phyloP scores from a whole-genome alignment of 768 basidiomycete genomes.

The Harrya chromipes region DNA sequence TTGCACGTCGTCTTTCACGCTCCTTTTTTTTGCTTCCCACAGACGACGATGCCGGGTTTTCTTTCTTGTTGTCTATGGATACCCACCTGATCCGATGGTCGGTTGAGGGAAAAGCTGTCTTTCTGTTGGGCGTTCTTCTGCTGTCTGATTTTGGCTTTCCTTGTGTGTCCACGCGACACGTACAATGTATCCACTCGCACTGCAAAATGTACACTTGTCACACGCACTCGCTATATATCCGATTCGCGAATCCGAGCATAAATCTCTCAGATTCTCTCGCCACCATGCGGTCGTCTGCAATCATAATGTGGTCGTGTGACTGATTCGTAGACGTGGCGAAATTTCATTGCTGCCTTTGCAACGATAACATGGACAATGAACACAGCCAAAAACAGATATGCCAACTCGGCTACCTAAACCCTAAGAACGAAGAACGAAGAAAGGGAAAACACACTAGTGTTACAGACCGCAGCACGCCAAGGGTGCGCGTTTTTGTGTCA shows the following conservation, averaged over 20 bases:
- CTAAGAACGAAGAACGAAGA: too few relatives aligned
- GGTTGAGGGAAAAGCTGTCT: neutral
- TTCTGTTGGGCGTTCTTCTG: conserved; percentile 1
- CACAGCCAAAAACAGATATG: too few relatives aligned
- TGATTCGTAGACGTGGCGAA: neutral
- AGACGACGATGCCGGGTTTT: neutral
- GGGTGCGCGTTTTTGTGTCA: too few relatives aligned
- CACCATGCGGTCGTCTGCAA: too few relatives aligned
- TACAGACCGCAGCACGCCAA: too few relatives aligned
- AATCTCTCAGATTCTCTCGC: too few relatives aligned
- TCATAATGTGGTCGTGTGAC: conserved; percentile 1
- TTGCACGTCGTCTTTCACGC: neutral
- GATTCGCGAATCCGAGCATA: conserved; percentile 7
- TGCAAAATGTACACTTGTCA: conserved; percentile 11
- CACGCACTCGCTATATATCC: conserved; percentile 15
- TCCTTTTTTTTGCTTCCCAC: neutral
- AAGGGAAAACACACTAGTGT: too few relatives aligned
- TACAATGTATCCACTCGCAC: conserved; percentile 20
- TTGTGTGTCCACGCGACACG: conserved; percentile 3
- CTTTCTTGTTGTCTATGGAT: conserved; percentile 4
- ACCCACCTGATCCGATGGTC: conserved; percentile 5
- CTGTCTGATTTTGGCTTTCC: neutral
- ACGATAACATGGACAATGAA: too few relatives aligned
- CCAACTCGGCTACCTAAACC: too few relatives aligned
- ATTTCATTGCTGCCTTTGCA: too few relatives aligned